Evolutionary conservation across 805 yeast genomes (phyloP).

Genomic region (Cyberlindnera mrakii): DNA sequence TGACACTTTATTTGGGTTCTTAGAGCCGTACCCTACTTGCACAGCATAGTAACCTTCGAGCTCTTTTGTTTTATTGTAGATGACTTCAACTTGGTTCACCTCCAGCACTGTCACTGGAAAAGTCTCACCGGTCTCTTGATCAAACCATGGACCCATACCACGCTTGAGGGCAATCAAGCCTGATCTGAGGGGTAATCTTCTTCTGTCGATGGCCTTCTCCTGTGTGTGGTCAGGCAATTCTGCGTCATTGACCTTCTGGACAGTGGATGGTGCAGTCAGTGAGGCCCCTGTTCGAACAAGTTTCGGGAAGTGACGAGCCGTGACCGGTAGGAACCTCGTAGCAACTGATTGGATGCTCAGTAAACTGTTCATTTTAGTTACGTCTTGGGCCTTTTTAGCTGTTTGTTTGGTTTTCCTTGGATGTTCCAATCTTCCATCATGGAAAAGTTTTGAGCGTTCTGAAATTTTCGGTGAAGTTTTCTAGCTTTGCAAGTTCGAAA

Average conservation of each 20-base stretch:
- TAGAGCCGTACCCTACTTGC: constrained; percentile 78
- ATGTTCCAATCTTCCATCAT: too few relatives aligned
- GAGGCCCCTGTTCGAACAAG: constrained; percentile 29
- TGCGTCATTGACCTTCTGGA: constrained; percentile 24
- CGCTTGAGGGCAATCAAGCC: constrained; percentile 80
- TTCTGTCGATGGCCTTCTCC: constrained; percentile 63
- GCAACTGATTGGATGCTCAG: constrained; percentile 11
- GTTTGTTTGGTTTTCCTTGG: not conserved
- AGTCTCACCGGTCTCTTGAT: constrained; percentile 56
- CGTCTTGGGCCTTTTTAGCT: not conserved
- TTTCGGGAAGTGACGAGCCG: constrained; percentile 18
- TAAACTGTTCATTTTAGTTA: constrained; percentile 7
- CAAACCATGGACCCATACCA: constrained; percentile 87
- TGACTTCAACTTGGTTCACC: constrained; percentile 83
- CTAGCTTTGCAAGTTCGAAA: too few relatives aligned
- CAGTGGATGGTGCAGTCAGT: constrained; percentile 31
- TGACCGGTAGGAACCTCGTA: constrained; percentile 8
- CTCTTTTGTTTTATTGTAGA: constrained; percentile 61
- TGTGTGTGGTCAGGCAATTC: constrained; percentile 61
- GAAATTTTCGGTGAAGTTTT: too few relatives aligned
- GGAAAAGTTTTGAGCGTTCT: too few relatives aligned
- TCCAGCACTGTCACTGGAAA: constrained; percentile 84
- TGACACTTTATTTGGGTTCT: constrained; percentile 53
- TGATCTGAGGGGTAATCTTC: constrained; percentile 67
- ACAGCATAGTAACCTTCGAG: constrained; percentile 81